Evolutionary conservation across 768 basidiomycete species (phyloP).

Genomic region (Rhizopogon sp.): DNA sequence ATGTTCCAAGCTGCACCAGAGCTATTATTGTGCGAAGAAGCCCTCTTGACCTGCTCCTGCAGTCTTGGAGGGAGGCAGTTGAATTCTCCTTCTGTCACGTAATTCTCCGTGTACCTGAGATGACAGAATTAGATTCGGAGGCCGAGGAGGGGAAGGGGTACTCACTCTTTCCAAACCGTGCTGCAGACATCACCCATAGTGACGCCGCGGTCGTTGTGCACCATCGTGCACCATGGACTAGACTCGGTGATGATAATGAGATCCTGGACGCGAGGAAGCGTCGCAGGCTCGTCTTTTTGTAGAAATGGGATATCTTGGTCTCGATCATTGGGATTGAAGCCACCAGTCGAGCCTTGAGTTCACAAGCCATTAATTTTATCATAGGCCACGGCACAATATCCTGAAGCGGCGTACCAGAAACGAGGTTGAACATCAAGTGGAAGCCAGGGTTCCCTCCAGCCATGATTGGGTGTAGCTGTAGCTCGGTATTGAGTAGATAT

Average conservation of each 20-base stretch:
- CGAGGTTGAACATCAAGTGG: slow-evolving; percentile 68
- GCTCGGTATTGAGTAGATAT: slow-evolving; percentile 65
- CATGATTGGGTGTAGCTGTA: slow-evolving; percentile 74
- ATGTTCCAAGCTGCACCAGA: slow-evolving; percentile 32
- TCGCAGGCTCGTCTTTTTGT: slow-evolving; percentile 59
- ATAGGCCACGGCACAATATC: background rate
- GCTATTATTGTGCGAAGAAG: slow-evolving; percentile 37
- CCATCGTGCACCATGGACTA: slow-evolving; percentile 77
- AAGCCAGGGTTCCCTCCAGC: slow-evolving; percentile 41
- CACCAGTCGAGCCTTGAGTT: slow-evolving; percentile 49
- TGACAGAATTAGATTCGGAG: slow-evolving; percentile 4
- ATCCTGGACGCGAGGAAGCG: slow-evolving; percentile 58
- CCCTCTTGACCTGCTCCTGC: slow-evolving; percentile 70
- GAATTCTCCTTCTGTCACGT: slow-evolving; percentile 65
- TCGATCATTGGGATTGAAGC: slow-evolving; percentile 55
- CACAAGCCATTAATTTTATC: background rate
- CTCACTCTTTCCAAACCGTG: slow-evolving; percentile 74
- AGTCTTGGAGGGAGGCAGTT: slow-evolving; percentile 51
- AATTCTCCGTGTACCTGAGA: slow-evolving; percentile 62
- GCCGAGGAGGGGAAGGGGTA: slow-evolving; percentile 5
- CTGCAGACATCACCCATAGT: slow-evolving; percentile 73
- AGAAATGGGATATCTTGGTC: slow-evolving; percentile 54
- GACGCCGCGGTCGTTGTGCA: slow-evolving; percentile 68
- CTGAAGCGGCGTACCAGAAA: slow-evolving; percentile 43
- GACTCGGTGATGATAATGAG: slow-evolving; percentile 54